Evolutionary conservation across 1,139 yeast genomes (phyloP).

Genomic region (Kurtzmaniella natalensis): DNA sequence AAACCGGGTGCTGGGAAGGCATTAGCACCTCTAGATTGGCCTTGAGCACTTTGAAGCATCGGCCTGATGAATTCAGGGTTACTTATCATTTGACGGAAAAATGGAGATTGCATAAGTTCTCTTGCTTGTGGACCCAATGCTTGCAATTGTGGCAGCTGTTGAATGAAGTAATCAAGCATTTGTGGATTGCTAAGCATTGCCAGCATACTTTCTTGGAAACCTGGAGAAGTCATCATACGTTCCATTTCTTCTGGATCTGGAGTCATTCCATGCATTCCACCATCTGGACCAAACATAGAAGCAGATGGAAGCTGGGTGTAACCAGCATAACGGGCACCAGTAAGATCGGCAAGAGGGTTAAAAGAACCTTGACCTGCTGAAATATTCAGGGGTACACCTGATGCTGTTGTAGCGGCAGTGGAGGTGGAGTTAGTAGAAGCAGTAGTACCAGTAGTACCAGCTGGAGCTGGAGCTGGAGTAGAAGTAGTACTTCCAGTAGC

Average conservation of each 20-base stretch:
- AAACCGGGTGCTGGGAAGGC: slow-evolving; percentile 59
- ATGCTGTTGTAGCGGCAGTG: slow-evolving; percentile 8
- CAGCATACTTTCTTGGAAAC: slow-evolving; percentile 76
- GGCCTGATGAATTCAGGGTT: slow-evolving; percentile 84
- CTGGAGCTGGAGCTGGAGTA: slow-evolving; percentile 9
- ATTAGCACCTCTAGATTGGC: slow-evolving; percentile 17
- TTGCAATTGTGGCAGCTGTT: slow-evolving; percentile 78
- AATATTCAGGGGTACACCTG: slow-evolving; percentile 62
- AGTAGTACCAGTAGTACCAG: slow-evolving; percentile 9
- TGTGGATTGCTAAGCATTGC: slow-evolving; percentile 75
- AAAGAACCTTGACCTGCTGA: slow-evolving; percentile 88
- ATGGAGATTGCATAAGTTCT: slow-evolving; percentile 78
- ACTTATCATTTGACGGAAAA: slow-evolving; percentile 77
- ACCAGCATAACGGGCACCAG: slow-evolving; percentile 96
- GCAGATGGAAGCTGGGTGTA: slow-evolving; percentile 83
- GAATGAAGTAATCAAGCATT: slow-evolving; percentile 78
- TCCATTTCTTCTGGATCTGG: slow-evolving; percentile 75
- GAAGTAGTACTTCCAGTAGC: slow-evolving; percentile 17
- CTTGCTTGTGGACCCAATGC: slow-evolving; percentile 89
- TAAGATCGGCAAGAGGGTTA: slow-evolving; percentile 85
- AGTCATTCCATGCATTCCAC: slow-evolving; percentile 67
- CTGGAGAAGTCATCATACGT: slow-evolving; percentile 75
- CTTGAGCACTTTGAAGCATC: slow-evolving; percentile 69
- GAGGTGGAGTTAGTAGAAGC: slow-evolving; percentile 9
- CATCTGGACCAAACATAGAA: slow-evolving; percentile 91